Base-by-base conservation (phyloP, 108 stramenopile genomes). In the Discostella pseudostelligera region DNA sequence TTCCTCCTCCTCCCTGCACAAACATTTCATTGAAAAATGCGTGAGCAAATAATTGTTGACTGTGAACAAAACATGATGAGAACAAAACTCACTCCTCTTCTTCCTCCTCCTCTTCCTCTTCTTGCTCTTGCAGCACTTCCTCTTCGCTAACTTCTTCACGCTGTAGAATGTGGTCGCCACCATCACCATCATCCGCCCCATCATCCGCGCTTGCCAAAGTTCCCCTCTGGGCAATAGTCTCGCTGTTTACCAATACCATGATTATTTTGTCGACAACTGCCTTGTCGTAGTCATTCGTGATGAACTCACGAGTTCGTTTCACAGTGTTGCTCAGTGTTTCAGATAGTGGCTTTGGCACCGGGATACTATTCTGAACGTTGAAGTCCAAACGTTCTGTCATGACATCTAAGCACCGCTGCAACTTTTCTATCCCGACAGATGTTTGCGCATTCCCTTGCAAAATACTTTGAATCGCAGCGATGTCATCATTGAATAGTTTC, bases 111-210 rank as follows among this genome's bases (percentile, higher is more conserved):
- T 88, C 76, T 57, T 92, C 85, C 61, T 89, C 89, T 57, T 90
- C 97, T 78, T 96, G 94, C 68, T 99, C 99, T 64, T 98, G 96
- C 21, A 96, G 80, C 5, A 96, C 95, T 71, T 98, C 97, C 79
- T 98, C 95, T 69, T 96, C 97, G n/a, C 93, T 86, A 9, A 94
- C 93, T 79, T 97, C 96, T 69, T 98, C 97, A 19, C 90, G 86
- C 39, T 95, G 91, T 53, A 97, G 76, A 12, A 83, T 64, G 29
- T 84, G 79, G 47, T 96, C 96, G 10, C 72, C 81, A 57, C 89
- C 92, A 51, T 94, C 85, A 19, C 87, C 88, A 63, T 90, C 96
- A 44, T 92, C 89, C 25, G 84, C 89, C 10, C 79, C 83, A 58
- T 93, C 95, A 16, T 78, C 85, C 29, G 79, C 20, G 46, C 81